Evolutionary conservation across 2,329 filamentous ascomycete genomes (phyloP), one percentile per base, ranked within the genome.

Genomic region (Colletotrichum lupini): DNA sequence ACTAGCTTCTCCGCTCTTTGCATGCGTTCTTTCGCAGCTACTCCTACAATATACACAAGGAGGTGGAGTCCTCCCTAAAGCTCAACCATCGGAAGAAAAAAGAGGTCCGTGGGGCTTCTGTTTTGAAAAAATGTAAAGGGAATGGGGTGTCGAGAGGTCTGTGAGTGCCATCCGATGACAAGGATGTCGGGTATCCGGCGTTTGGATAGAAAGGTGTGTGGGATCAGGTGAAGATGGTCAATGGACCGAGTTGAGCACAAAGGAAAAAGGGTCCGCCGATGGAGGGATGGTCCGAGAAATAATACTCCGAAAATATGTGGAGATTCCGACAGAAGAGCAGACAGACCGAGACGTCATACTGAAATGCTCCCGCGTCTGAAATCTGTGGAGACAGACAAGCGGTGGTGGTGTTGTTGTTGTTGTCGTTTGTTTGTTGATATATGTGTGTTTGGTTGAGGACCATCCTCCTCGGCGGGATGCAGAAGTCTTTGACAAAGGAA

Each of bases 401-500:
- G 60, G n/a, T 9, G 32, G 4, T 35, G 32, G 3, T 32, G 28
- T 2, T 5, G 32, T 12, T 5, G 16, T 55, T 72, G 19, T 52
- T 26, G 24, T 26, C 42, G 58, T 67, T 58, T 68, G 68, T 49
- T n/a, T 49, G 63, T 68, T 62, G 14, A 6, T 42, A 1, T 19
- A 14, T 8, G 37, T 42, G 37, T 37, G 35, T 37, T 12, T 37
- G 35, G 12, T 12, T 37, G 12, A 37, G 63, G 55, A 68, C 60
- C 42, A 52, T 63, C 28, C 42, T 32, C 61, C n/a, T 55, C 70
- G 67, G 67, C 56, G 67, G 70, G 60, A 70, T 70, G 55, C 69
- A 73, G 62, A 73, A 75, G 57, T 24, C 35, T 72, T 42, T 42
- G 68, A 74, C 67, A 74, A 74, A 74, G 68, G 74, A 66, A 77